Base-by-base conservation (phyloP, 345 rosid species). In the Turritis glabra region DNA sequence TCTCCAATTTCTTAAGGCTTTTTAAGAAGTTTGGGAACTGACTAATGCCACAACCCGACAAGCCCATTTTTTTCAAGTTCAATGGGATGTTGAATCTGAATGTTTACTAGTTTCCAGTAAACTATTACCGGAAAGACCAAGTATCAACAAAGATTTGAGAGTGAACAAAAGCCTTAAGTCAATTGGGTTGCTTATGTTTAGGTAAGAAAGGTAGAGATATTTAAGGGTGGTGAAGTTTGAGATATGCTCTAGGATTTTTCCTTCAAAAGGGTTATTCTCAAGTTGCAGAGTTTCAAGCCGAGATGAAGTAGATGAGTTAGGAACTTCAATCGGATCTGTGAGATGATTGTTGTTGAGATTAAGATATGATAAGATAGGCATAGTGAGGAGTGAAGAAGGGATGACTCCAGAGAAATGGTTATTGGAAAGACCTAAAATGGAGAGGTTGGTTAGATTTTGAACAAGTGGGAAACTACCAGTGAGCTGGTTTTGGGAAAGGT, bases 321-420 rank as follows among this genome's bases (percentile, higher is more conserved):
- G 18, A 46, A 71, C 48, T n/a, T 59, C 55, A 21, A 59, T 11
- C 1, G 15, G 0, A 15, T 48, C 75, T 0, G 47, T 59, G 38
- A 71, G 37, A 12, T 11, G 14, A 14, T 71, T 71, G 2, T 15
- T 0, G 1, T 11, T 0, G 2, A 71, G 1, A 47, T 50, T 2
- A 35, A 71, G 75, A 15, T 1, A 2, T n/a, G 67, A 58, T 33
- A 61, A 72, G 27, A 59, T 48, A 21, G 75, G 50, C 38, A 71
- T 1, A 8, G 19, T 71, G 30, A 26, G 7, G 4, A 71, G 22
- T 25, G 23, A 12, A 37, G 60, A 71, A 60, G 68, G 75, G 3
- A 71, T 60, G 60, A 15, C 5, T 48, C 75, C 60, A 7, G 40
- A 17, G 38, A 71, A 59, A 1, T 35, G 26, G 25, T 71, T 71